Conservation (phyloP, 139 green algal genomes). For the Chlorella ohadii region DNA sequence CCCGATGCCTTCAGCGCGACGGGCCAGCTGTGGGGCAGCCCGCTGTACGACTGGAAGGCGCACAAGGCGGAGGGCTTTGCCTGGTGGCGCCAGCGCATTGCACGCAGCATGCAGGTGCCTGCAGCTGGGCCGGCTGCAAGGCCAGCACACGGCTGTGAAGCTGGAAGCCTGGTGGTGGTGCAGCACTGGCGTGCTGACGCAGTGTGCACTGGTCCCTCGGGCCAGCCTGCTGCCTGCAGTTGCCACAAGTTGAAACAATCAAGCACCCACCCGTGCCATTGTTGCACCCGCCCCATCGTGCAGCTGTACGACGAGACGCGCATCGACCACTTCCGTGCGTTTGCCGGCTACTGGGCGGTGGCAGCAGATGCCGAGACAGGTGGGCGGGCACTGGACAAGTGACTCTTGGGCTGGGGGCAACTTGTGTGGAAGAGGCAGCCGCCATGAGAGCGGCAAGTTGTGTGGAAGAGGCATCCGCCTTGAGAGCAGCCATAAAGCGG, state of each 20-base stretch:
- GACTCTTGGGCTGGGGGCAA: too few relatives aligned
- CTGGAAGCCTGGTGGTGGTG: neutral
- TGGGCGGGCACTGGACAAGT: neutral
- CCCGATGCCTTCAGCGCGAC: conserved; percentile 96
- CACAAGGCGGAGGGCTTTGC: conserved; percentile 41
- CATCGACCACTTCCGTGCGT: conserved; percentile 97
- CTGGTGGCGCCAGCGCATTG: conserved; percentile 92
- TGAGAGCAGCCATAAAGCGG: too few relatives aligned
- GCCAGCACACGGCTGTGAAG: neutral
- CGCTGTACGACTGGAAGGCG: conserved; percentile 91
- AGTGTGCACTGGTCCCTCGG: neutral
- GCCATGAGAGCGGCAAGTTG: too few relatives aligned
- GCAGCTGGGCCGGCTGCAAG: neutral
- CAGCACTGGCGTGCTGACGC: neutral
- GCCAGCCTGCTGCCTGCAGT: too few relatives aligned
- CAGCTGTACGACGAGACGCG: conserved; percentile 96
- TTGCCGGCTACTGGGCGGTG: conserved; percentile 95
- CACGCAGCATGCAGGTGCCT: conserved; percentile 52
- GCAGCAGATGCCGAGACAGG: conserved; percentile 81
- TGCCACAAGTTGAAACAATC: too few relatives aligned
- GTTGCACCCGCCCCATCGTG: too few relatives aligned
- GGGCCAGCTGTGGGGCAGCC: conserved; percentile 97
- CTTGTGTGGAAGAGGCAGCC: too few relatives aligned
- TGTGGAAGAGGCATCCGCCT: too few relatives aligned
- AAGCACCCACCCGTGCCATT: too few relatives aligned